phyloP scores from a whole-genome alignment of 176 grass and related monocot genomes.

The Oropetium thomaeum region DNA sequence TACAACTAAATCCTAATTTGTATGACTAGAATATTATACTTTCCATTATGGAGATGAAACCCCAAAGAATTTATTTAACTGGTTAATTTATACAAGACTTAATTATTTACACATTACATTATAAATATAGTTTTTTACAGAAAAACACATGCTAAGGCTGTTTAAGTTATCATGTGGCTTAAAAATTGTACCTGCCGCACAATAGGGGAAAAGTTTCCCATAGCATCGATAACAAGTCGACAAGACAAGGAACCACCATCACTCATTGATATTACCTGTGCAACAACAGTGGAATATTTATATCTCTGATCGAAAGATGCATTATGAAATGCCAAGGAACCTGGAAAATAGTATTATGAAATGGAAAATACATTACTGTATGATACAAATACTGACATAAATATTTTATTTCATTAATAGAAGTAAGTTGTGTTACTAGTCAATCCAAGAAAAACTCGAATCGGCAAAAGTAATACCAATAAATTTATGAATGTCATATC shows the following conservation, averaged over 20 bases:
- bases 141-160: background rate
- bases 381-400: background rate
- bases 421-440: background rate
- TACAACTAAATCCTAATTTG: too few species aligned
- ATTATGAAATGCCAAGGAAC: background rate
- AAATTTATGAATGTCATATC: background rate
- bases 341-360: conserved; percentile 3
- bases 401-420: background rate
- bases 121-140: background rate
- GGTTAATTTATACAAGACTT: background rate
- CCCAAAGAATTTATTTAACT: background rate
- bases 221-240: conserved; percentile 74
- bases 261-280: conserved; percentile 56
- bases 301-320: conserved; percentile 7
- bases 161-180: background rate
- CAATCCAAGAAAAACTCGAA: background rate
- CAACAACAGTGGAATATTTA: conserved; percentile 20
- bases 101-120: background rate
- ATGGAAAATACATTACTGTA: background rate
- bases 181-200: conserved; percentile 67
- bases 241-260: conserved; percentile 61
- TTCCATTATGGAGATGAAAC: too few species aligned
- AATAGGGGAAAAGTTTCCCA: conserved; percentile 98
- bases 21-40: too few species aligned
- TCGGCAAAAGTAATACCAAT: background rate